These are phyloP conservation scores for Aspergillus bridgeri DNA, from an alignment of 495 filamentous ascomycete species.

Conservation along the genomic window DNA sequence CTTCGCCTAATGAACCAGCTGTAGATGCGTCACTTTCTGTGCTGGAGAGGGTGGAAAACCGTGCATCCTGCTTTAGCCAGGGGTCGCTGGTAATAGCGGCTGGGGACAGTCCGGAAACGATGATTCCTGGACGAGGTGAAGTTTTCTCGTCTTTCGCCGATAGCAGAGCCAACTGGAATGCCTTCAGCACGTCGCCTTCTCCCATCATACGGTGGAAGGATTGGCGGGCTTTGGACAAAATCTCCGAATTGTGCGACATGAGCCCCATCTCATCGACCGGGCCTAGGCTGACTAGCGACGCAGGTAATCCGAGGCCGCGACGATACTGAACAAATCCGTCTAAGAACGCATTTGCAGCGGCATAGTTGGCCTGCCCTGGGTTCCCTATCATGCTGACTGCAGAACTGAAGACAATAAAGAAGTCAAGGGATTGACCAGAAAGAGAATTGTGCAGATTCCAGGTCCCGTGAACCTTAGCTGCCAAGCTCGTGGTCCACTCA, in stretches of 20 bases:
- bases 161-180: conserved; percentile 2
- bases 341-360: conserved; percentile 26
- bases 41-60: not conserved
- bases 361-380: conserved; percentile 35
- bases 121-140: not conserved
- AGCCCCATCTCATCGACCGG: conserved; percentile 27
- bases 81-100: not conserved
- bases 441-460: conserved; percentile 53
- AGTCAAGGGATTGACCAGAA: conserved; percentile 25
- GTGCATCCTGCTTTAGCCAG: conserved; percentile 3
- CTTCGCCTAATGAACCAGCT: not conserved
- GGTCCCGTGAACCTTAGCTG: conserved; percentile 39
- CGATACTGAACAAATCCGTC: conserved; percentile 32
- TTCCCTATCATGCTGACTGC: conserved; percentile 26
- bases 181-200: conserved; percentile 1
- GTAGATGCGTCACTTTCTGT: not conserved
- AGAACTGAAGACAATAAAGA: conserved; percentile 42
- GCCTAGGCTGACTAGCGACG: conserved; percentile 28
- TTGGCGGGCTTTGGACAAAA: conserved; percentile 1
- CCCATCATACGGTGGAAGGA: not conserved
- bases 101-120: not conserved
- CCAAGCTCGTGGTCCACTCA: conserved; percentile 27
- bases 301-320: conserved; percentile 20
- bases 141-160: not conserved
- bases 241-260: conserved; percentile 13